Conservation (phyloP, 148 eudicot genomes). For the Chenopodium formosanum region DNA sequence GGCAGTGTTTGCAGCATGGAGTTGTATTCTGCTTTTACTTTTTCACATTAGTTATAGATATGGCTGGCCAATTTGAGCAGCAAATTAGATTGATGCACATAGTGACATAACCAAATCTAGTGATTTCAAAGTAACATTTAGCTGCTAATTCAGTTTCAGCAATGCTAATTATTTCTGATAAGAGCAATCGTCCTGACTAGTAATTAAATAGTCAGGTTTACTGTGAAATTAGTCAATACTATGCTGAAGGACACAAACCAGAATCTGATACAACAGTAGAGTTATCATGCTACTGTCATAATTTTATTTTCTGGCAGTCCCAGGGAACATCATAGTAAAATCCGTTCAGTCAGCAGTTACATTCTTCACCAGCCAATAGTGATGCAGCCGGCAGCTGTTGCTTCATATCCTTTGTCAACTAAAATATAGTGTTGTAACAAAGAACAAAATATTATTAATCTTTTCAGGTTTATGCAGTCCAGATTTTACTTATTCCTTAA, state of each 20-base stretch:
- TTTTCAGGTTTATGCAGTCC: no score
- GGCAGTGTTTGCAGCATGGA: not conserved
- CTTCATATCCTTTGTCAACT: not conserved
- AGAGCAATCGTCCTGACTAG: not conserved
- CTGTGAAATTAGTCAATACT: not conserved
- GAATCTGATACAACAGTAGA: not conserved
- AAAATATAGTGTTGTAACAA: not conserved
- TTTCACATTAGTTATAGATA: not conserved
- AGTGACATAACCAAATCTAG: not conserved
- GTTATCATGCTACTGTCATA: not conserved
- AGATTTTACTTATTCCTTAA: no score
- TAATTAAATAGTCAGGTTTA: not conserved
- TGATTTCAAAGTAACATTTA: not conserved
- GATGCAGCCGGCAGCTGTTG: not conserved
- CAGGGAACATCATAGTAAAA: not conserved
- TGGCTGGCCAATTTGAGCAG: not conserved
- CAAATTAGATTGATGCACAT: not conserved
- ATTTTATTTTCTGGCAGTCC: not conserved
- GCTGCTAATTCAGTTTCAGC: not conserved
- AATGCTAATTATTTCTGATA: not conserved
- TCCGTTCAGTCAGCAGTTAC: not conserved
- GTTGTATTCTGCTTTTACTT: not conserved
- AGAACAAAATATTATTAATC: no score
- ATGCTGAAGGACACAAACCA: not conserved
- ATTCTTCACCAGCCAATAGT: not conserved